Evolutionary conservation across 1,284 basidiomycete genomes (phyloP).

Genomic region (Cutaneotrichosporon sp.): DNA sequence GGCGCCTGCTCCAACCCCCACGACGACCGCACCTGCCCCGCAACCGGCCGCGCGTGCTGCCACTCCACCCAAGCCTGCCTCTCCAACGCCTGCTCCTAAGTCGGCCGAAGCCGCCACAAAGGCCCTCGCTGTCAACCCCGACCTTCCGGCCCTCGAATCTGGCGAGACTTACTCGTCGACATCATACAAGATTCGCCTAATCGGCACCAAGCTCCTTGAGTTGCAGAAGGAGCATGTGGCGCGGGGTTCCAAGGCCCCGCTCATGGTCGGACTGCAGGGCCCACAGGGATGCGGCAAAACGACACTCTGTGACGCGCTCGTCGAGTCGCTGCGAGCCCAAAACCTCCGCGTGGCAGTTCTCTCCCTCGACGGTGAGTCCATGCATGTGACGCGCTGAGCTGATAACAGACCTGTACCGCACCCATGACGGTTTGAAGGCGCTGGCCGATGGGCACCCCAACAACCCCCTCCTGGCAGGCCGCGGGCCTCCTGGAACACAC

Average conservation of each 20-base stretch:
- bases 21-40: not conserved
- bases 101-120: not conserved
- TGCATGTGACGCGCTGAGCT: not conserved
- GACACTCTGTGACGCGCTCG: slow-evolving; percentile 33
- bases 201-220: slow-evolving; percentile 27
- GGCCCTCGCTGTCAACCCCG: not conserved
- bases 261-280: slow-evolving; percentile 24
- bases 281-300: slow-evolving; percentile 32
- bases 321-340: slow-evolving; percentile 22
- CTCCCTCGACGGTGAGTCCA: slow-evolving; percentile 33
- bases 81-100: slow-evolving; percentile 2
- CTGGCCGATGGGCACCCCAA: slow-evolving; percentile 31
- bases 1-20: not conserved
- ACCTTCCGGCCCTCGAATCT: slow-evolving; percentile 16
- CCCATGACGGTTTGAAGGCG: slow-evolving; percentile 28
- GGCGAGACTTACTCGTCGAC: slow-evolving; percentile 33
- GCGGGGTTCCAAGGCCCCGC: slow-evolving; percentile 13
- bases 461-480: slow-evolving; percentile 38
- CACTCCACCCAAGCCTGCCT: not conserved
- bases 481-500: slow-evolving; percentile 45
- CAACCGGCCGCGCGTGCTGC: not conserved
- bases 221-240: slow-evolving; percentile 22
- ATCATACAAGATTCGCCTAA: slow-evolving; percentile 36
- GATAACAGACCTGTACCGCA: slow-evolving; percentile 37
- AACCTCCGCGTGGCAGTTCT: slow-evolving; percentile 28